Evolutionary conservation across 2,329 filamentous ascomycete genomes (phyloP).

Genomic region (Raffaelea arxii): DNA sequence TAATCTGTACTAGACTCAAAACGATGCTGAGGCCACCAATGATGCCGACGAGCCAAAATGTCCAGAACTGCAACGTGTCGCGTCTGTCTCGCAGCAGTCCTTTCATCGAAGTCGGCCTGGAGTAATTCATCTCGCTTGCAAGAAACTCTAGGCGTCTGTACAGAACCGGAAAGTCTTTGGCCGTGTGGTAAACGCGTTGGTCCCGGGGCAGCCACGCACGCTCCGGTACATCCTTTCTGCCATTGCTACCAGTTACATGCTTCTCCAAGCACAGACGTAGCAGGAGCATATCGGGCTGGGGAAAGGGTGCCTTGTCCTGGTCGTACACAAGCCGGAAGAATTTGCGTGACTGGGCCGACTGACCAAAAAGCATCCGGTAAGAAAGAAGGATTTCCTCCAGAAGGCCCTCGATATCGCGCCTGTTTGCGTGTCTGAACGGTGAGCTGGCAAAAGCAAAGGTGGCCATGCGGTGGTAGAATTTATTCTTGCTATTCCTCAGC

Average conservation of each 20-base stretch:
- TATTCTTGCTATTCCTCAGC: not conserved
- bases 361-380: not conserved
- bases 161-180: not conserved
- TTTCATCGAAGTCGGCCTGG: not conserved
- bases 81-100: not conserved
- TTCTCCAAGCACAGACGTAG: not conserved
- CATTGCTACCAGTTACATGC: not conserved
- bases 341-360: slow-evolving; percentile 1
- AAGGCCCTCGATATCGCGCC: not conserved
- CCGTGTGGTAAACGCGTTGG: not conserved
- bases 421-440: not conserved
- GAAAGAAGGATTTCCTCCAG: not conserved
- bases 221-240: no score
- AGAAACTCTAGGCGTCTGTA: not conserved
- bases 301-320: not conserved
- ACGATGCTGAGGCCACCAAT: not conserved
- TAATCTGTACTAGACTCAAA: not conserved
- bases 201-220: not conserved
- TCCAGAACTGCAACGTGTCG: slow-evolving; percentile 1
- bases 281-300: not conserved
- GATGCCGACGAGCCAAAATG: not conserved
- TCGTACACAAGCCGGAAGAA: not conserved
- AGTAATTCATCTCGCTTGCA: not conserved
- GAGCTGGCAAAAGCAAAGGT: not conserved
- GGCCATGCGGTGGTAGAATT: not conserved